Percentiles rank a stretch among this genome's conserved stretches.
Evolutionary conservation across 441 rosid genomes (phyloP).

Genomic region (Capsella rubella): DNA sequence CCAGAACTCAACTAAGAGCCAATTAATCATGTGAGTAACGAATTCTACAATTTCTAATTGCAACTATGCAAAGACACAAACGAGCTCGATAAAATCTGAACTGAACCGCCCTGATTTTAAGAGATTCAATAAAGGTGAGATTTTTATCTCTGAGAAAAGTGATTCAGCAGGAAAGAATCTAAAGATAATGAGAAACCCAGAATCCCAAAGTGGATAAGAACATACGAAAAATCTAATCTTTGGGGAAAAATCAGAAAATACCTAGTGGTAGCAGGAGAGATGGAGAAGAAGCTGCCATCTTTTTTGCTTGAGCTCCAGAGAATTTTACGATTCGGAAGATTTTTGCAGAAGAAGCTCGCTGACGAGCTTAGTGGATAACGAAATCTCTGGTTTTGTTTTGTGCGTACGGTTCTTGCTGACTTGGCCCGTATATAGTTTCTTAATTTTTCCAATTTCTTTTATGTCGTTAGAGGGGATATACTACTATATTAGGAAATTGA

Average conservation of each 20-base stretch:
- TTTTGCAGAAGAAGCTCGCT: background rate
- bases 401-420: constrained; percentile 32
- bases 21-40: background rate
- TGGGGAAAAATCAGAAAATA: constrained; percentile 32
- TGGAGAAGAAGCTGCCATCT: constrained; percentile 60
- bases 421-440: constrained; percentile 3
- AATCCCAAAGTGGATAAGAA: background rate
- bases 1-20: constrained; percentile 1
- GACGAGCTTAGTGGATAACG: constrained; percentile 56
- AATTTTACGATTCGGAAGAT: constrained; percentile 23
- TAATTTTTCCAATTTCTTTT: background rate
- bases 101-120: background rate
- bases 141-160: background rate
- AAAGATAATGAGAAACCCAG: background rate
- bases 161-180: constrained; percentile 3
- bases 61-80: background rate
- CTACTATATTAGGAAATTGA: background rate
- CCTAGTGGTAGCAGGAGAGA: constrained; percentile 64
- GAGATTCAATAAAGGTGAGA: constrained; percentile 14
- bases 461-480: background rate
- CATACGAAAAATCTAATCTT: background rate
- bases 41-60: background rate
- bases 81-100: constrained; percentile 15
- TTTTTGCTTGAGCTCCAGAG: constrained; percentile 16
- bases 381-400: constrained; percentile 44